These are phyloP conservation scores for Amylostereum areolatum DNA, from an alignment of 1,284 basidiomycete genomes.

Conservation along the genomic window DNA sequence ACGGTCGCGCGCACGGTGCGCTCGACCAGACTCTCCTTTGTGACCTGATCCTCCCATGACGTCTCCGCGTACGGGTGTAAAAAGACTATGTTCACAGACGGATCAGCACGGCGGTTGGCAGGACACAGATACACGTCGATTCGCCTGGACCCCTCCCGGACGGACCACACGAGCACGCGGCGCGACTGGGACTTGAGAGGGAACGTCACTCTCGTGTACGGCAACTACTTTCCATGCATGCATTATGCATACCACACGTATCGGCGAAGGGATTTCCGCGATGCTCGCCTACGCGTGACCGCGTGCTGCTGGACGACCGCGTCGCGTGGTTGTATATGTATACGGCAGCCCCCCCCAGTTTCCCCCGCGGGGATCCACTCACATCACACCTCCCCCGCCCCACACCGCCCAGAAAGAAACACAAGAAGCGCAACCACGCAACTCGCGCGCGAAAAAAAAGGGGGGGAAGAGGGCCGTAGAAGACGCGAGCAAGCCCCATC, in stretches of 20 bases:
- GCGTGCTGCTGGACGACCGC: too few species aligned
- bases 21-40: conserved; percentile 48
- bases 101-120: neutral
- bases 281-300: too few species aligned
- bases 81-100: conserved; percentile 39
- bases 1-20: conserved; percentile 54
- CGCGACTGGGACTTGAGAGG: neutral
- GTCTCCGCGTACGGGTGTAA: conserved; percentile 57
- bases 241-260: neutral
- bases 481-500: too few species aligned
- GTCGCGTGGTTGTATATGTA: too few species aligned
- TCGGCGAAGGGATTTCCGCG: too few species aligned
- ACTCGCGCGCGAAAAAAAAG: conserved; percentile 4
- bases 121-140: too few species aligned
- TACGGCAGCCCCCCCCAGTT: too few species aligned
- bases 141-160: too few species aligned
- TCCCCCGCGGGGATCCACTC: too few species aligned
- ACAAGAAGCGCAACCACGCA: neutral
- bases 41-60: conserved; percentile 59
- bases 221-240: neutral
- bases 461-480: neutral
- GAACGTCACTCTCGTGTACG: too few species aligned
- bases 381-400: too few species aligned
- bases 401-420: neutral
- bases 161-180: too few species aligned